Evolutionary conservation across 257 asterid species (phyloP), one percentile per base, ranked within the genome.

Genomic region (Plectranthus barbatus): DNA sequence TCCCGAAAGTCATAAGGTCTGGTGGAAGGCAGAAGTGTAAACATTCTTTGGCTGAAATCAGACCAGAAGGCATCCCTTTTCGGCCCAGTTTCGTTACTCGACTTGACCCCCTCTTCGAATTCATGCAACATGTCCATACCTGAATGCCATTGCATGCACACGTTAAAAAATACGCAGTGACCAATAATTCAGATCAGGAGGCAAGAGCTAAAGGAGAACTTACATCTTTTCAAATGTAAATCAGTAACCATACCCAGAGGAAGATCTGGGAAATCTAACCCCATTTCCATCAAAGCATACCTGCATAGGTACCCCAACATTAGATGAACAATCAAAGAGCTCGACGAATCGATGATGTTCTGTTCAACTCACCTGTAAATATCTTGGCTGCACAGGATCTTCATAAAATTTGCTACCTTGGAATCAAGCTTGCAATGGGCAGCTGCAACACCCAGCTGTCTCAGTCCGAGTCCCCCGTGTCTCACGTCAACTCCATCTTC

Each of bases 221-320:
- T 77, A 83, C 97, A 93, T 85, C 77, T 77, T 39, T 82, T 77
- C 54, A 93, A 62, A 47, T 93, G 96, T 36, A 71, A 14, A 50
- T 81, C 73, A 7, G 87, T 76, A 14, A 90, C 78, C 95, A 93
- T 87, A n/a, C 96, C 97, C 13, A 90, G n/a, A 0, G 97, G 99
- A 13, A 93, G 50, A 18, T 90, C 94, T 0, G 89, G 87, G 58
- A 80, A 75, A 69, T 90, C 97, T 6, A 82, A 67, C 8, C 84
- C 99, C 80, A 84, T 83, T 64, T 93, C 97, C 95, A 87, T 80
- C 78, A 93, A 50, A 14, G 97, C 95, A 71, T 90, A 93, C 76
- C 99, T 89, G 62, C 37, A 52, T 50, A 1, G 40, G 15, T 14
- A 55, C n/a, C n/a, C n/a, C n/a, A n/a, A n/a, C n/a, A n/a, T n/a